Conservation (phyloP, 2,329 filamentous ascomycete genomes). For the Phialophora macrospora region DNA sequence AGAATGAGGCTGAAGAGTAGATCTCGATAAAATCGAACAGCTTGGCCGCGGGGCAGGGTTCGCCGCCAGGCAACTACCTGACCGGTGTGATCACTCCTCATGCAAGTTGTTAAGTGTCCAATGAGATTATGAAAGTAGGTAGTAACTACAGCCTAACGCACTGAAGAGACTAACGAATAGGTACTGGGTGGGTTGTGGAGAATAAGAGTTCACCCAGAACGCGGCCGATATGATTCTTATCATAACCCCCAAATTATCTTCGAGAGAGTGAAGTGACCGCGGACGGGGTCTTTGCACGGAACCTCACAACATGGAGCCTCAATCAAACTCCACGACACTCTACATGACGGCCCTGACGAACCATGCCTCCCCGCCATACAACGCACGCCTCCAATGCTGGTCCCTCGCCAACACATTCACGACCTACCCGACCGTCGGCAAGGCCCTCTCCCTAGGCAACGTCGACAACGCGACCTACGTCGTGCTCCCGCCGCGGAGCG, state of each 20-base stretch:
- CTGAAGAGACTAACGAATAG: neutral
- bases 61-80: too few relatives aligned
- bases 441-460: constrained; percentile 21
- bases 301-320: neutral
- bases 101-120: neutral
- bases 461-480: constrained; percentile 31
- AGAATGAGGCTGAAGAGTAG: too few relatives aligned
- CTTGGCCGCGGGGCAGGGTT: too few relatives aligned
- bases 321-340: constrained; percentile 2
- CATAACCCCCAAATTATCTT: neutral
- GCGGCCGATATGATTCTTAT: neutral
- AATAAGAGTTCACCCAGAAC: neutral
- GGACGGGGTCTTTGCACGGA: too few relatives aligned
- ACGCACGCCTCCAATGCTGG: constrained; percentile 32
- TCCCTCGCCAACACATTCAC: constrained; percentile 22
- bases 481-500: constrained; percentile 27
- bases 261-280: neutral
- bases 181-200: neutral
- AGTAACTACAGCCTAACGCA: too few relatives aligned
- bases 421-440: constrained; percentile 30
- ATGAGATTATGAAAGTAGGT: neutral
- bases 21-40: too few relatives aligned
- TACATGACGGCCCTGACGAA: constrained; percentile 30
- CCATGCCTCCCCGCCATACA: constrained; percentile 13
- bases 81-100: neutral